A percentile compares a stretch with the other conserved stretches of the same genome.
Evolutionary conservation across 2,329 filamentous ascomycete genomes (phyloP).

Genomic region (Fusarium nurragi): DNA sequence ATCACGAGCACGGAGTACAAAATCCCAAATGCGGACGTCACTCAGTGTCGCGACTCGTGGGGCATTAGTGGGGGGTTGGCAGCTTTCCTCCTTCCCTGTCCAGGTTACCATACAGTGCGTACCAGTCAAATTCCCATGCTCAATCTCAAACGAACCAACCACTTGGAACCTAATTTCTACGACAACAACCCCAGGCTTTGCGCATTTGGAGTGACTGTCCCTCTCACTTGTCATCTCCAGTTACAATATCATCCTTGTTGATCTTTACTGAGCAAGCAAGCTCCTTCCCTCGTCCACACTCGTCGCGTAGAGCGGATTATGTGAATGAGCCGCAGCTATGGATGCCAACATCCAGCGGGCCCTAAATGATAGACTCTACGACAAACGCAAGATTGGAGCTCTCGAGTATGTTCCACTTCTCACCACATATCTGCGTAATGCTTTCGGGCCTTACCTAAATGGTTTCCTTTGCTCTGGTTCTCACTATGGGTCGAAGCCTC

Average conservation of each 20-base stretch:
- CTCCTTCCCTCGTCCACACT: conserved; percentile 1
- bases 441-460: background rate
- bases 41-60: conserved; percentile 25
- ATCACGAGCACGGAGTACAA: conserved; percentile 36
- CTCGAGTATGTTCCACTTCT: conserved; percentile 76
- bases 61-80: conserved; percentile 28
- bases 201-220: background rate
- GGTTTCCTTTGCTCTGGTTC: background rate
- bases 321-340: conserved; percentile 63
- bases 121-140: conserved; percentile 16
- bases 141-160: conserved; percentile 37
- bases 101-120: conserved; percentile 31
- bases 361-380: conserved; percentile 98
- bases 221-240: background rate
- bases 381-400: conserved; percentile 95
- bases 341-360: conserved; percentile 89
- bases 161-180: conserved; percentile 30
- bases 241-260: background rate
- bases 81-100: conserved; percentile 27
- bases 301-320: conserved; percentile 34
- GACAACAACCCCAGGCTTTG: conserved; percentile 16
- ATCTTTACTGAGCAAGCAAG: background rate
- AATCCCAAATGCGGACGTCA: conserved; percentile 14
- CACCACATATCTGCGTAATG: conserved; percentile 2
- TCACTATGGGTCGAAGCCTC: background rate